phyloP scores from a whole-genome alignment of 805 yeast genomes.

The Schwanniomyces occidentalis region DNA sequence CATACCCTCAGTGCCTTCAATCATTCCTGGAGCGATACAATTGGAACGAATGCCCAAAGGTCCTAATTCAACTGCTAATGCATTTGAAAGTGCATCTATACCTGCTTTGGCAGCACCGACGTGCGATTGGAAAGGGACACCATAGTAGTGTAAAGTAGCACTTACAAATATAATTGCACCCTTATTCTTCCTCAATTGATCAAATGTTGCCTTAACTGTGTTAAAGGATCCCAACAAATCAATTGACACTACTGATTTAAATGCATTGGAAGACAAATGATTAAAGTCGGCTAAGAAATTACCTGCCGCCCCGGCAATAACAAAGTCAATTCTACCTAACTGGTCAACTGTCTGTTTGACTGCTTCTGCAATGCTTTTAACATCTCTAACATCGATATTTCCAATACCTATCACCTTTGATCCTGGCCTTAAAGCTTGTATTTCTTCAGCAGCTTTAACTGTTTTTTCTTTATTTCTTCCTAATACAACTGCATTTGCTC shows the following conservation, averaged over 20 bases:
- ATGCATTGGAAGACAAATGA: constrained; percentile 79
- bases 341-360: constrained; percentile 62
- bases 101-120: constrained; percentile 98
- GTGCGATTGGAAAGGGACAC: constrained; percentile 85
- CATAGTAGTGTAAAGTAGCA: constrained; percentile 88
- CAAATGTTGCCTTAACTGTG: constrained; percentile 80
- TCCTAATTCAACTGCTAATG: constrained; percentile 88
- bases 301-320: constrained; percentile 96
- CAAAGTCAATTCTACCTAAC: constrained; percentile 80
- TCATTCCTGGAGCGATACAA: constrained; percentile 90
- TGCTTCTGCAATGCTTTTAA: constrained; percentile 58
- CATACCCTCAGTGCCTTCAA: constrained; percentile 84
- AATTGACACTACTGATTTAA: constrained; percentile 82
- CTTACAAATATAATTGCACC: constrained; percentile 79
- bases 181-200: constrained; percentile 60
- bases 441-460: constrained; percentile 63
- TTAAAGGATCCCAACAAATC: constrained; percentile 89
- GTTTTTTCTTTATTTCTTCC: constrained; percentile 78
- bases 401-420: constrained; percentile 71
- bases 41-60: constrained; percentile 84
- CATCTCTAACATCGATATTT: constrained; percentile 75
- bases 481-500: constrained; percentile 83
- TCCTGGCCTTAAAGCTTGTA: constrained; percentile 55
- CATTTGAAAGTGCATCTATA: constrained; percentile 80
- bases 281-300: constrained; percentile 82